Evolutionary conservation across 768 basidiomycete genomes (phyloP).

Genomic region (Dacryopinax primogenitus): DNA sequence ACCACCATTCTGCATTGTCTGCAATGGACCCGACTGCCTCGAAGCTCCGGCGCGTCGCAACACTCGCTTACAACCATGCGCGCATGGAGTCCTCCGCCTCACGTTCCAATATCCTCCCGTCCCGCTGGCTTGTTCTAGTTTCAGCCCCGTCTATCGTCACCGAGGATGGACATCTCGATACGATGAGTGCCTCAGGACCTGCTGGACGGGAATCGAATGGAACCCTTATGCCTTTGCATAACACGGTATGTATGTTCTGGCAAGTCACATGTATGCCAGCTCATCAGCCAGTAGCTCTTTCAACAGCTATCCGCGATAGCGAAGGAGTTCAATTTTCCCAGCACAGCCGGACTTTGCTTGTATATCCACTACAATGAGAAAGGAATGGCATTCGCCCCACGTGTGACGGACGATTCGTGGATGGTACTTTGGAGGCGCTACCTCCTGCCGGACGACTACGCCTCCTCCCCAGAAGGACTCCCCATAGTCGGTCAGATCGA

Average conservation of each 20-base stretch:
- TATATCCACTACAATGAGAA: slow-evolving; percentile 54
- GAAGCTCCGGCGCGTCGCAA: neutral
- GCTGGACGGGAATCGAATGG: slow-evolving; percentile 7
- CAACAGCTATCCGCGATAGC: slow-evolving; percentile 67
- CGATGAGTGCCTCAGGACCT: slow-evolving; percentile 5
- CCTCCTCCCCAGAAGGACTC: slow-evolving; percentile 27
- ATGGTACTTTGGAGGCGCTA: slow-evolving; percentile 50
- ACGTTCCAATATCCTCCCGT: neutral
- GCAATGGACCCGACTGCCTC: neutral
- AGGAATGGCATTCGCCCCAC: slow-evolving; percentile 46
- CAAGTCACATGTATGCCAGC: neutral
- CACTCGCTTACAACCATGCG: neutral
- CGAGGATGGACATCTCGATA: slow-evolving; percentile 3
- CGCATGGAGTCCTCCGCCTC: neutral
- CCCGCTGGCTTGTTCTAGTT: slow-evolving; percentile 3
- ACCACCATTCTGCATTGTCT: neutral
- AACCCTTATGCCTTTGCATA: slow-evolving; percentile 1
- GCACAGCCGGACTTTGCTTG: slow-evolving; percentile 61
- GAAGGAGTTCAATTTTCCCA: slow-evolving; percentile 69
- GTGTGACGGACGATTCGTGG: slow-evolving; percentile 72
- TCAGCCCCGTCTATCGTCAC: neutral
- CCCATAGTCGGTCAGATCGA: slow-evolving; percentile 70
- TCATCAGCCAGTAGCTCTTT: slow-evolving; percentile 41
- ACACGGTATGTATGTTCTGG: neutral
- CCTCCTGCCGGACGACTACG: slow-evolving; percentile 35